phyloP scores from a whole-genome alignment of 805 yeast genomes.

The Barnettozyma vustinii region DNA sequence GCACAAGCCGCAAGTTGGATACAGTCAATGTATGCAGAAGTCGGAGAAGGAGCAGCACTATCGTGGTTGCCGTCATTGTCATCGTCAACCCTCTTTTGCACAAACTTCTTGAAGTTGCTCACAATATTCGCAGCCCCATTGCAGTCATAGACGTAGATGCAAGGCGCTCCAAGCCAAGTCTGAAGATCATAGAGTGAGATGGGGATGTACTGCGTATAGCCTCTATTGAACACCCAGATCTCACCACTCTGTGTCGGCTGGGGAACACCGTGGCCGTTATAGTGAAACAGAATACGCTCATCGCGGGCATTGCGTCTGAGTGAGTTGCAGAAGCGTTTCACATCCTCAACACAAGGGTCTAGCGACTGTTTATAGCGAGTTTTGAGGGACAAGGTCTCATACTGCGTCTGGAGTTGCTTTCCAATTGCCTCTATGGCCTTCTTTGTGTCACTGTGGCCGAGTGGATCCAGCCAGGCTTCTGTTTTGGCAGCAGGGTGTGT shows the following conservation, averaged over 20 bases:
- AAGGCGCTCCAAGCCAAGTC: constrained; percentile 97
- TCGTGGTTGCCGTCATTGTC: constrained; percentile 58
- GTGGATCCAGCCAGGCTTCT: constrained; percentile 93
- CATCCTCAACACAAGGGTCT: constrained; percentile 95
- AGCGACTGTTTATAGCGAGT: constrained; percentile 86
- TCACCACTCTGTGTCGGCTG: constrained; percentile 95
- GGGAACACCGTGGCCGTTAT: constrained; percentile 98
- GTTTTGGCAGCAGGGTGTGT: constrained; percentile 88
- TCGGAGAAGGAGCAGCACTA: constrained; percentile 36
- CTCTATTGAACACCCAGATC: constrained; percentile 96
- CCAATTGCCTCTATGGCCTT: constrained; percentile 91
- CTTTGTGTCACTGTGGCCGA: constrained; percentile 73
- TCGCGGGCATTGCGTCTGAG: constrained; percentile 87
- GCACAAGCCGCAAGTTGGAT: constrained; percentile 92
- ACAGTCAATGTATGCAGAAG: constrained; percentile 65
- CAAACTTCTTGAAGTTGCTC: constrained; percentile 81
- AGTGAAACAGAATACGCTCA: constrained; percentile 88
- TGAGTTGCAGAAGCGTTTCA: constrained; percentile 85
- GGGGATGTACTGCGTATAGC: constrained; percentile 96
- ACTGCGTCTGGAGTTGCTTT: constrained; percentile 78
- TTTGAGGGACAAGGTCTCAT: constrained; percentile 80
- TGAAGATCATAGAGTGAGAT: constrained; percentile 92
- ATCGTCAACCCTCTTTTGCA: constrained; percentile 82
- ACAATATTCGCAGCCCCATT: constrained; percentile 92
- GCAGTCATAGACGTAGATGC: constrained; percentile 91